These are phyloP conservation scores for Aureobasidium sp. DNA, from an alignment of 2,329 filamentous ascomycete species.

Conservation along the genomic window DNA sequence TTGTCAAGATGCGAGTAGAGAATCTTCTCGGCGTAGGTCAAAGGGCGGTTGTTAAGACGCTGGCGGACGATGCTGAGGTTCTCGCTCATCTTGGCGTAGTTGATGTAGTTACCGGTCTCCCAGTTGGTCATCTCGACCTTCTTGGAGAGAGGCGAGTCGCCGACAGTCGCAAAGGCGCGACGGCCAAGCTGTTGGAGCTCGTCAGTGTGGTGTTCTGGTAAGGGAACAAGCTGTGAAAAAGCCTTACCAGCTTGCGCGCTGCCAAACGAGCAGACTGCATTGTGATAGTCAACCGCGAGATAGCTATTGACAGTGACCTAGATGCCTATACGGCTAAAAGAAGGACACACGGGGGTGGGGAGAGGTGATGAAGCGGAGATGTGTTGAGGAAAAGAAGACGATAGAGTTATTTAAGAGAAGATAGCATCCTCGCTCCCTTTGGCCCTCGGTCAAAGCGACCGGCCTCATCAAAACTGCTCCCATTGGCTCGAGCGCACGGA, in stretches of 20 bases:
- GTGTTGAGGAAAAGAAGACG: constrained; percentile 16
- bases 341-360: constrained; percentile 11
- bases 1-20: constrained; percentile 94
- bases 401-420: constrained; percentile 14
- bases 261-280: constrained; percentile 33
- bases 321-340: constrained; percentile 15
- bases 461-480: background rate
- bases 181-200: constrained; percentile 42
- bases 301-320: constrained; percentile 16
- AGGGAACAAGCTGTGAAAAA: background rate
- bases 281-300: constrained; percentile 20
- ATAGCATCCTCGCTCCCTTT: constrained; percentile 9
- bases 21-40: constrained; percentile 92
- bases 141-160: constrained; percentile 78
- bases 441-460: constrained; percentile 13
- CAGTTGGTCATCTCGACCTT: constrained; percentile 98
- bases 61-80: constrained; percentile 85
- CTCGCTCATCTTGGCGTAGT: constrained; percentile 98
- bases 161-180: constrained; percentile 70
- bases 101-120: constrained; percentile 95
- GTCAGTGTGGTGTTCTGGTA: background rate
- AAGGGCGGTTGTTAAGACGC: constrained; percentile 87
- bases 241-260: constrained; percentile 35
- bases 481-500: constrained; percentile 9
- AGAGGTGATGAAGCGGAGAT: constrained; percentile 16